Percentiles rank a stretch among this genome's conserved stretches.
Evolutionary conservation across 768 basidiomycete genomes (phyloP).

Genomic region (Lentinus tigrinus): DNA sequence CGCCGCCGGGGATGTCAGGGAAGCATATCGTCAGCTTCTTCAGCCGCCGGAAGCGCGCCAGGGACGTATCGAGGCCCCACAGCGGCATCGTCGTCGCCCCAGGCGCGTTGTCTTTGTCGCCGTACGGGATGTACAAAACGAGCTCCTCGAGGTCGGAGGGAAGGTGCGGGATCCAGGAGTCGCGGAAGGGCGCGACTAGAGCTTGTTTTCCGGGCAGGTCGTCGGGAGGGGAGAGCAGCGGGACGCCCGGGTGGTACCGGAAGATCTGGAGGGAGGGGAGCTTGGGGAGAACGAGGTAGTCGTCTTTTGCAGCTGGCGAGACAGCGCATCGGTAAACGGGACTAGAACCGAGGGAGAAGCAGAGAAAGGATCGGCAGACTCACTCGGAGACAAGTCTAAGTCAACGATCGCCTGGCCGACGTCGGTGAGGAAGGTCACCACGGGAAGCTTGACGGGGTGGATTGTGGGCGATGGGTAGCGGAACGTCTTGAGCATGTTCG

Average conservation of each 20-base stretch:
- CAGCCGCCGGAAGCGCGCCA: not conserved
- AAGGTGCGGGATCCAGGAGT: not conserved
- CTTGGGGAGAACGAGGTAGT: not conserved
- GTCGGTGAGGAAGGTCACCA: not conserved
- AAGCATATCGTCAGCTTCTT: not conserved
- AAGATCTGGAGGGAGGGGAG: not conserved
- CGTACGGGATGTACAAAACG: not conserved
- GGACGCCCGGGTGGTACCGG: not conserved
- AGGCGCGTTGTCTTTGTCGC: not conserved
- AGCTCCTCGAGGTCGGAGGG: not conserved
- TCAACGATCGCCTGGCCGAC: not conserved
- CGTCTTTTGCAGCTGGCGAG: not conserved
- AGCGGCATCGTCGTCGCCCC: not conserved
- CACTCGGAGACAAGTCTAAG: not conserved
- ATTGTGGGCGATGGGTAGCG: not conserved
- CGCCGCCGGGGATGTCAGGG: not conserved
- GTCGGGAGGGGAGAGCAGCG: not conserved
- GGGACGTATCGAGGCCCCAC: not conserved
- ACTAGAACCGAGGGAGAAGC: not conserved
- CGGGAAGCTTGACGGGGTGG: not conserved
- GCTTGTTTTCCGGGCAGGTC: not conserved
- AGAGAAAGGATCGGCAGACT: not conserved
- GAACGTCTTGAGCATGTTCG: not conserved
- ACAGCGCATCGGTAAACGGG: not conserved
- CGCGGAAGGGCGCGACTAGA: not conserved